These are phyloP conservation scores for Mucor racemosus DNA, from an alignment of 371 early-diverging fungal species.

Conservation along the genomic window DNA sequence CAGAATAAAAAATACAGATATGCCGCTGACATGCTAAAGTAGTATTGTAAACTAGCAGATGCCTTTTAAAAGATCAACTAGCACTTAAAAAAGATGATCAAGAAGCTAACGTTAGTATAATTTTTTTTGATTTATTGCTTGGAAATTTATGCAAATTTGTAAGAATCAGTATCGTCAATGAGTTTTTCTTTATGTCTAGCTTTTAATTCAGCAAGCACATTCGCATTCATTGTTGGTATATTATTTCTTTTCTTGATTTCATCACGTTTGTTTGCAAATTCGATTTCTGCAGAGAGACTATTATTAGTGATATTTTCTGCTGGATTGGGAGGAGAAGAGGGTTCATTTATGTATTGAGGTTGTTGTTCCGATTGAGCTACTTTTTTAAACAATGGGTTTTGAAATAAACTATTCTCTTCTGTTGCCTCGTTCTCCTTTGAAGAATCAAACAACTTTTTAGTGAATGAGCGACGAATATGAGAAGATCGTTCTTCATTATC, in stretches of 20 bases:
- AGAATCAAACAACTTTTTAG: neutral
- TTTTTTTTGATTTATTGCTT: neutral
- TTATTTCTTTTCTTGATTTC: slow-evolving; percentile 13
- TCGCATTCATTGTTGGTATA: slow-evolving; percentile 19
- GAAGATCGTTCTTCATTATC: neutral
- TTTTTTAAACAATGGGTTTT: neutral
- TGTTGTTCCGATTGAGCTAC: slow-evolving; percentile 1
- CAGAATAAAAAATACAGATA: too few species aligned
- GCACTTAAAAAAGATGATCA: too few species aligned
- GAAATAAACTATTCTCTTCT: neutral
- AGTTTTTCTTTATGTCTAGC: slow-evolving; percentile 19
- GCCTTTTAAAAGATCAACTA: too few species aligned
- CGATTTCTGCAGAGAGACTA: slow-evolving; percentile 18
- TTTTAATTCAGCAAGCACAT: slow-evolving; percentile 30
- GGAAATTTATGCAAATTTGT: slow-evolving; percentile 27
- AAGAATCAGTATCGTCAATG: slow-evolving; percentile 35
- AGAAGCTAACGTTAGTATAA: too few species aligned
- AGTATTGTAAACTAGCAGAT: too few species aligned
- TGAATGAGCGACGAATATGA: neutral
- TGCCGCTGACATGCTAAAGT: too few species aligned
- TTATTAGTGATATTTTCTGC: neutral
- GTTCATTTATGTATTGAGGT: neutral
- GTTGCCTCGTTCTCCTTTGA: neutral
- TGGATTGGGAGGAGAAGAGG: neutral
- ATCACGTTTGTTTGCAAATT: slow-evolving; percentile 22